Evolutionary conservation across 2,329 filamentous ascomycete genomes (phyloP).

Genomic region (Colletotrichum viniferum): DNA sequence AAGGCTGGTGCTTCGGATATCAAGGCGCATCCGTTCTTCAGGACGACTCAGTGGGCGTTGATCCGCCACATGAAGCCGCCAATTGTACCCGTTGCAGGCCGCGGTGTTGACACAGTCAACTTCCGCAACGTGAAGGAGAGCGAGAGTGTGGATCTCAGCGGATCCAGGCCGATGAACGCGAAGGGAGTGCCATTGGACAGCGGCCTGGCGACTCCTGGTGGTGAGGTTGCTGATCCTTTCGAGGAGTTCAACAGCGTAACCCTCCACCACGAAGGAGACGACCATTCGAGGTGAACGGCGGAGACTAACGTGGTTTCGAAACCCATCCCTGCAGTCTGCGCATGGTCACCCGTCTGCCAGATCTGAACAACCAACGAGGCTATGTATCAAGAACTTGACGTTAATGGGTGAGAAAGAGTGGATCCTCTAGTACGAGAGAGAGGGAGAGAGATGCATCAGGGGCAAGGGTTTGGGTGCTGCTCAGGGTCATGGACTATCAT

Average conservation of each 20-base stretch:
- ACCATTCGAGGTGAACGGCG: conserved; percentile 34
- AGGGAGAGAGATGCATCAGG: neutral
- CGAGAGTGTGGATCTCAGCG: conserved; percentile 86
- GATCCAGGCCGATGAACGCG: conserved; percentile 55
- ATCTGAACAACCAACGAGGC: neutral
- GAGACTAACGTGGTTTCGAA: conserved; percentile 5
- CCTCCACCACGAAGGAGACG: conserved; percentile 91
- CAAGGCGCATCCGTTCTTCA: conserved; percentile 95
- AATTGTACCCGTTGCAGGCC: conserved; percentile 90
- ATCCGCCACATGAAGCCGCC: conserved; percentile 98
- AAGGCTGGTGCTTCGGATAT: conserved; percentile 96
- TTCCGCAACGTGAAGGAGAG: conserved; percentile 99
- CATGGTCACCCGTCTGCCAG: neutral
- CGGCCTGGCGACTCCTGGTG: conserved; percentile 82
- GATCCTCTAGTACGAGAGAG: neutral
- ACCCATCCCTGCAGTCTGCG: neutral
- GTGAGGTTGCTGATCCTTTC: conserved; percentile 83
- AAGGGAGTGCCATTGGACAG: conserved; percentile 89
- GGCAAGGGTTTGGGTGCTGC: neutral
- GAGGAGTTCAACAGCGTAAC: conserved; percentile 99
- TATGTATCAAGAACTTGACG: neutral
- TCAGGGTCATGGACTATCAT: neutral
- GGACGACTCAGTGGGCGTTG: conserved; percentile 93
- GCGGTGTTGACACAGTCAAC: conserved; percentile 92
- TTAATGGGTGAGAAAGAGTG: neutral